Conservation (phyloP, 1,139 yeast species). For the Saccharomyces hybrid region DNA sequence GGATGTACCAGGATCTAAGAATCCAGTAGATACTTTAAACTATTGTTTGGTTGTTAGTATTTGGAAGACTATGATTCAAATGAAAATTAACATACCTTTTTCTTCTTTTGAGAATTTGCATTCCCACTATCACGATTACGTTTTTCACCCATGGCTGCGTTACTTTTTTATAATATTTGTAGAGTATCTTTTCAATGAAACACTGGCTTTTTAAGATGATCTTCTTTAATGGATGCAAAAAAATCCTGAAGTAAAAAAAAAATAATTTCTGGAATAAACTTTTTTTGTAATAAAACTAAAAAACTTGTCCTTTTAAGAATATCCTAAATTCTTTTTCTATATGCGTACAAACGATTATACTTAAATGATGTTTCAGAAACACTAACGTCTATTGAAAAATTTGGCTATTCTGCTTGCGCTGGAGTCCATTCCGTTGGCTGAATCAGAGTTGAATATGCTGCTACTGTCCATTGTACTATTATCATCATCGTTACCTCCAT, state of each 20-base stretch:
- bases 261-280: neutral
- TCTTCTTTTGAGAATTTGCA: neutral
- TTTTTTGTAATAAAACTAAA: neutral
- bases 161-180: neutral
- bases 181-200: neutral
- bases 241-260: neutral
- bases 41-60: neutral
- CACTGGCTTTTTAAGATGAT: neutral
- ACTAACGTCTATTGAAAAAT: constrained; percentile 23
- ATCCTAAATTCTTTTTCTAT: neutral
- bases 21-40: constrained; percentile 26
- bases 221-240: neutral
- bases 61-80: neutral
- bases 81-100: neutral
- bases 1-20: constrained; percentile 64
- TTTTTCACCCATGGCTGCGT: neutral
- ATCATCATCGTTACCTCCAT: constrained; percentile 1
- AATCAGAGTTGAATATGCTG: constrained; percentile 5
- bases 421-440: constrained; percentile 5
- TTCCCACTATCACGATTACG: neutral
- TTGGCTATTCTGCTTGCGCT: constrained; percentile 23
- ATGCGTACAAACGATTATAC: neutral
- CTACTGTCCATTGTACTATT: constrained; percentile 11
- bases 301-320: neutral
- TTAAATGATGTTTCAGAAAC: neutral